Percentiles rank a stretch among this genome's conserved stretches.
Evolutionary conservation across 163 green algal genomes (phyloP).

Genomic region (Prototheca wickerhamii): DNA sequence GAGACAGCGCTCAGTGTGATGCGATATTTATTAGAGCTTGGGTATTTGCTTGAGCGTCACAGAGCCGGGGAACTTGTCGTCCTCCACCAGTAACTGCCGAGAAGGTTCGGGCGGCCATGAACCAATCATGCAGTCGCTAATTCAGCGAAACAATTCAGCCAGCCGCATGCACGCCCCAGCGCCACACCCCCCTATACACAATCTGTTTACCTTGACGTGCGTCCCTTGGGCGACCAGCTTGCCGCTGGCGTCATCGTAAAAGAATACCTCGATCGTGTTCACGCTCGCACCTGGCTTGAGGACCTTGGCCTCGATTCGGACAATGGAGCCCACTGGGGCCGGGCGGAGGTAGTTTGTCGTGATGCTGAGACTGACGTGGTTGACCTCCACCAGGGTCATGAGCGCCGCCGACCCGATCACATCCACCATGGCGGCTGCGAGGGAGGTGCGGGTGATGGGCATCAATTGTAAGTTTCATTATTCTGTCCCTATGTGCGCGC

Average conservation of each 20-base stretch:
- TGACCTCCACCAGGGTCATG: neutral
- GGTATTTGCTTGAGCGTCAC: no score
- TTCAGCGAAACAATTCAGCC: neutral
- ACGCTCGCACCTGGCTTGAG: constrained; percentile 19
- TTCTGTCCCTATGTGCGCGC: no score
- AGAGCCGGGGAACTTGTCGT: no score
- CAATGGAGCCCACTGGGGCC: constrained; percentile 3
- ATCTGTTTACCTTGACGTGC: constrained; percentile 15
- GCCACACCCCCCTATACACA: neutral
- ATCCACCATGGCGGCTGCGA: neutral
- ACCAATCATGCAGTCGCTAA: no score
- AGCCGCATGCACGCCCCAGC: neutral
- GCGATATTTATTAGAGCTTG: no score
- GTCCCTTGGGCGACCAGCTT: constrained; percentile 10
- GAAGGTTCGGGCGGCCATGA: no score
- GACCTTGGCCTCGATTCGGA: constrained; percentile 12
- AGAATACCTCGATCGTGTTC: constrained; percentile 4
- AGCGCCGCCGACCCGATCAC: neutral
- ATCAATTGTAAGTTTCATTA: no score
- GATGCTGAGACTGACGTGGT: constrained; percentile 22
- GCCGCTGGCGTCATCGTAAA: neutral
- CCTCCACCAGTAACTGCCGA: no score
- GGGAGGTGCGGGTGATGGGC: no score
- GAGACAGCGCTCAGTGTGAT: no score
- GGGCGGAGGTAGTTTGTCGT: constrained; percentile 21